Conservation (phyloP, 1,139 yeast genomes). For the Yamadazyma siamensis region DNA sequence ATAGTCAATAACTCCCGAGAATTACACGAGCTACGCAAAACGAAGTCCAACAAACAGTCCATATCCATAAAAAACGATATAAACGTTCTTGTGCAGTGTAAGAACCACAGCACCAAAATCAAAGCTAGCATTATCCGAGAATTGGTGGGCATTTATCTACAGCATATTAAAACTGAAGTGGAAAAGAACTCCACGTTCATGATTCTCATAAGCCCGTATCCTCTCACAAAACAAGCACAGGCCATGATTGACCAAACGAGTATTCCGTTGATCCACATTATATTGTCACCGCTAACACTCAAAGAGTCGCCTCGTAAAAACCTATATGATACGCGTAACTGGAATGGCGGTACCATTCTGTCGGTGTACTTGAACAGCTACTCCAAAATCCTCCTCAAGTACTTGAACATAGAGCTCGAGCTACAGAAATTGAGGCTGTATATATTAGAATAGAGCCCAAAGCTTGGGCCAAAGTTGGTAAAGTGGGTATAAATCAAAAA, state of each 20-base stretch:
- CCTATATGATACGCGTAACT: constrained; percentile 35
- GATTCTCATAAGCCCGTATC: constrained; percentile 55
- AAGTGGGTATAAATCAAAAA: constrained; percentile 2
- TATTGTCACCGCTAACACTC: constrained; percentile 29
- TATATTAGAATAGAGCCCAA: constrained; percentile 5
- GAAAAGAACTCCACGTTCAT: constrained; percentile 21
- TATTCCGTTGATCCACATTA: constrained; percentile 54
- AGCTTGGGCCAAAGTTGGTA: constrained; percentile 3
- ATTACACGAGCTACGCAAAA: constrained; percentile 8
- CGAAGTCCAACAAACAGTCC: constrained; percentile 2
- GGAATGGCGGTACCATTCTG: constrained; percentile 37
- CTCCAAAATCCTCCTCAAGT: constrained; percentile 38
- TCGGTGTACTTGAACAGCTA: constrained; percentile 45
- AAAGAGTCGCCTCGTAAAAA: constrained; percentile 12
- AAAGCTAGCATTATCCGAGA: constrained; percentile 56
- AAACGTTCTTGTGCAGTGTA: constrained; percentile 56
- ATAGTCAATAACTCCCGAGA: constrained; percentile 17
- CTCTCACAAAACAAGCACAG: constrained; percentile 58
- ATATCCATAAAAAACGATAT: constrained; percentile 26
- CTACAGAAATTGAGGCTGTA: constrained; percentile 15
- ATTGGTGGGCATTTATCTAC: constrained; percentile 52
- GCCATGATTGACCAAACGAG: constrained; percentile 50
- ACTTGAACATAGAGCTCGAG: constrained; percentile 32
- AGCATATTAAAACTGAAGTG: constrained; percentile 26
- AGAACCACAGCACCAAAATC: constrained; percentile 44